phyloP scores from a whole-genome alignment of 176 grass and related monocot species.

The Hsuehochloa calcarea region DNA sequence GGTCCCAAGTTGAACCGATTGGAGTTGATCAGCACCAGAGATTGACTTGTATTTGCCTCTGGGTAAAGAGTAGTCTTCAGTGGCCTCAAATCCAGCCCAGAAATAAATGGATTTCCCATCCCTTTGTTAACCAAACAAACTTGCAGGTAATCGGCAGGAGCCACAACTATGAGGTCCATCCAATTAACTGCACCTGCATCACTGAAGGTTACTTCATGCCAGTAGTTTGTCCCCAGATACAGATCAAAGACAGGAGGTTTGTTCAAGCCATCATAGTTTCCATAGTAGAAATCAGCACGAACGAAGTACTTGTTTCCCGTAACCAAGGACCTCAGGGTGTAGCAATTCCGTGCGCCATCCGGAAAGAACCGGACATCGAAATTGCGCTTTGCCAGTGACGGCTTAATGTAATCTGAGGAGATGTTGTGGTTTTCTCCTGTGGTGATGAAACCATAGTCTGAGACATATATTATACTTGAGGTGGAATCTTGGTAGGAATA shows the following conservation, averaged over 20 bases:
- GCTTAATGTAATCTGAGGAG: slow-evolving; percentile 10
- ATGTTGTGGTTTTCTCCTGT: slow-evolving; percentile 49
- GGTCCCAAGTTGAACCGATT: slow-evolving; percentile 33
- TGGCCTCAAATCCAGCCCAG: slow-evolving; percentile 43
- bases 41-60: slow-evolving; percentile 45
- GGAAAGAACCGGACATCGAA: slow-evolving; percentile 40
- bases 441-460: slow-evolving; percentile 52
- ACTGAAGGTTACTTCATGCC: slow-evolving; percentile 28
- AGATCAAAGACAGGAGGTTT: slow-evolving; percentile 48
- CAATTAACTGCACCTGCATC: neutral
- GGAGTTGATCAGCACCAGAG: slow-evolving; percentile 11
- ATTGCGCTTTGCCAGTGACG: neutral
- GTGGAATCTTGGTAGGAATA: slow-evolving; percentile 6
- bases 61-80: slow-evolving; percentile 31
- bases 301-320: slow-evolving; percentile 50
- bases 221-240: slow-evolving; percentile 47
- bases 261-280: slow-evolving; percentile 51
- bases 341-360: slow-evolving; percentile 46
- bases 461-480: slow-evolving; percentile 38
- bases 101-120: slow-evolving; percentile 56
- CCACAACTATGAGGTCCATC: slow-evolving; percentile 43
- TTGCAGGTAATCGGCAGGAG: slow-evolving; percentile 44
- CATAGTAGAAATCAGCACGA: slow-evolving; percentile 48
- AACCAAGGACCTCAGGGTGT: slow-evolving; percentile 44
- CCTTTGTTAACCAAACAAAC: slow-evolving; percentile 52